Conservation (phyloP, 768 basidiomycete species). For the Tricholoma hemisulphureum region DNA sequence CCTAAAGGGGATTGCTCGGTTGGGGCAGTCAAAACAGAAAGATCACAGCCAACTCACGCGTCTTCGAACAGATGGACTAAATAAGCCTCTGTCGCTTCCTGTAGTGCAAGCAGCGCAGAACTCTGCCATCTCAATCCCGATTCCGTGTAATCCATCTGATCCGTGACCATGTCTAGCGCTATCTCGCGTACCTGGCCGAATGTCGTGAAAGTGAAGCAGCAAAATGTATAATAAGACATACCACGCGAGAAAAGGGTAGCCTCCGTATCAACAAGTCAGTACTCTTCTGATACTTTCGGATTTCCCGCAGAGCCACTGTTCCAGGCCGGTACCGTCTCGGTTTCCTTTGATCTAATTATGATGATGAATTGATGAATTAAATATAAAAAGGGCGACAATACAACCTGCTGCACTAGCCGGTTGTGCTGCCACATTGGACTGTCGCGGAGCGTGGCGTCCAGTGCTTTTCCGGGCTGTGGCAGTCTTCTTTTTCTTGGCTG, state of each 20-base stretch:
- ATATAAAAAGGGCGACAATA: background rate
- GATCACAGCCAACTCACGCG: conserved; percentile 65
- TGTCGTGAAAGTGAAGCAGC: background rate
- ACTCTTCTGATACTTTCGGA: conserved; percentile 91
- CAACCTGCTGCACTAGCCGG: conserved; percentile 6
- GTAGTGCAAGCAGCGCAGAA: conserved; percentile 88
- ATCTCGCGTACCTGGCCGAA: conserved; percentile 87
- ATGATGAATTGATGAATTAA: background rate
- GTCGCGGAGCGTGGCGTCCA: conserved; percentile 58
- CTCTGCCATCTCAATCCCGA: conserved; percentile 88
- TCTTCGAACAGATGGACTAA: conserved; percentile 97
- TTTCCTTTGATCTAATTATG: conserved; percentile 35
- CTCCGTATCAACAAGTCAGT: conserved; percentile 86
- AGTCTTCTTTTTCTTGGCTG: conserved; percentile 49
- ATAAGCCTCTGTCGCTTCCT: conserved; percentile 95
- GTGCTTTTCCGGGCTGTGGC: conserved; percentile 85
- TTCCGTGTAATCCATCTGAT: conserved; percentile 59
- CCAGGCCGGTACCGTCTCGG: conserved; percentile 80
- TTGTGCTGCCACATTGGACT: conserved; percentile 21
- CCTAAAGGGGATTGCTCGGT: conserved; percentile 38
- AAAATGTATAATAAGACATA: conserved; percentile 39
- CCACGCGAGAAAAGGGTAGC: conserved; percentile 89
- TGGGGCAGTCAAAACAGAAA: background rate
- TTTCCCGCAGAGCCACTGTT: conserved; percentile 87
- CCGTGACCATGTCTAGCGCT: conserved; percentile 84